Conservation (phyloP, 306 rosid species). For the Biancaea sappan region DNA sequence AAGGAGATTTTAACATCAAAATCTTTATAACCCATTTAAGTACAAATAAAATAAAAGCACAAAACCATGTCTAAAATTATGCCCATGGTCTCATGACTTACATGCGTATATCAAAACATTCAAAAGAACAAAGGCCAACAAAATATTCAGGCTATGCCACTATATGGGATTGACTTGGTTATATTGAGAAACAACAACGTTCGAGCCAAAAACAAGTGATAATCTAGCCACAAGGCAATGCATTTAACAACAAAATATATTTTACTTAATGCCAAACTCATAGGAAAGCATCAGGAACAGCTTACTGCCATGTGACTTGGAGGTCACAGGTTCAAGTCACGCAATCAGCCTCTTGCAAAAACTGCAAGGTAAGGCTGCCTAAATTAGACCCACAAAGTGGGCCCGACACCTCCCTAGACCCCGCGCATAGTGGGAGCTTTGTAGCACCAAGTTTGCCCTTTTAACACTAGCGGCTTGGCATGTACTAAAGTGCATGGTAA, state of each 20-base stretch:
- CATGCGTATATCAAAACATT: background rate
- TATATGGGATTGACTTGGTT: background rate
- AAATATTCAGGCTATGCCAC: background rate
- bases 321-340: too few relatives aligned
- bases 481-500: too few relatives aligned
- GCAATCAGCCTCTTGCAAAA: too few relatives aligned
- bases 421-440: too few relatives aligned
- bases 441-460: too few relatives aligned
- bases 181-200: background rate
- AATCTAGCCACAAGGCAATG: background rate
- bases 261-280: background rate
- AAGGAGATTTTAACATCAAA: background rate
- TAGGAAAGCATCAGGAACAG: background rate
- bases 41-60: background rate
- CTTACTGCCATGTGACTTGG: too few relatives aligned
- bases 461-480: too few relatives aligned
- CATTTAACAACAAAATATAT: background rate
- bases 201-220: background rate
- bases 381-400: too few relatives aligned
- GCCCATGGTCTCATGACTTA: background rate
- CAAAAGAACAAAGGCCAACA: background rate
- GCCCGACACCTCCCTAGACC: too few relatives aligned
- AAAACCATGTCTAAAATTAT: slow-evolving; percentile 19
- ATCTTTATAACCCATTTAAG: background rate
- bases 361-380: too few relatives aligned